Base-by-base conservation (phyloP, 176 grass and related monocot species). In the Alopecurus myosuroides region DNA sequence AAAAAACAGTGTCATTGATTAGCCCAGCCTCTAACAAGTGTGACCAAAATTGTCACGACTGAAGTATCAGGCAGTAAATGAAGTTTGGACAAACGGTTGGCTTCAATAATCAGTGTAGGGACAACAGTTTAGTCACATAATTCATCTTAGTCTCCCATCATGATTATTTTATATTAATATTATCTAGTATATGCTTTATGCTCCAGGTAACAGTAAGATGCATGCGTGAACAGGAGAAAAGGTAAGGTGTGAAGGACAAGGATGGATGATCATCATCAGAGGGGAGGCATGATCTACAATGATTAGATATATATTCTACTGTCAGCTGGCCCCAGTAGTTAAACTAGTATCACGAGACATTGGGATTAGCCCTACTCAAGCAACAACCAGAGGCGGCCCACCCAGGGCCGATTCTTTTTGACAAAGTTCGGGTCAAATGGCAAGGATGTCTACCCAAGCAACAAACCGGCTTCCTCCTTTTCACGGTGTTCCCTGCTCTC, bases 331-430 rank as follows among this genome's bases (percentile, higher is more conserved):
- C 86, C 87, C 79, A 42, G 58, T 71, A 67, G 80, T 86, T 83
- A 86, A 90, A 82, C 80, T 46, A 82, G 53, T 53, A 76, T 64
- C 34, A 55, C 67, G 77, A 84, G 77, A 70, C 84, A 90, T 87
- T 39, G 89, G 86, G 86, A 94, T 94, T 90, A 86, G 46, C 72
- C 34, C 78, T 85, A 88, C 86, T 91, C 92, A 91, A 88, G 78
- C 81, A 91, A 26, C 35, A 79, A 86, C 60, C 52, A 53, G n/a
- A n/a, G n/a, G 34, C 77, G 67, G n/a, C 31, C 85, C 84, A n/a
- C 25, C 42, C 28, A 63, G 26, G 76, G 58, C 46, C 55, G n/a
- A 79, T 83, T 90, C 81, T 56, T 89, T 94, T 86, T 68, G 74
- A 86, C 83, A 83, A 94, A 89, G 50, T 73, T 73, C 60, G 19